Conservation (phyloP, 352 stramenopile genomes). For the Globisporangium nunn region DNA sequence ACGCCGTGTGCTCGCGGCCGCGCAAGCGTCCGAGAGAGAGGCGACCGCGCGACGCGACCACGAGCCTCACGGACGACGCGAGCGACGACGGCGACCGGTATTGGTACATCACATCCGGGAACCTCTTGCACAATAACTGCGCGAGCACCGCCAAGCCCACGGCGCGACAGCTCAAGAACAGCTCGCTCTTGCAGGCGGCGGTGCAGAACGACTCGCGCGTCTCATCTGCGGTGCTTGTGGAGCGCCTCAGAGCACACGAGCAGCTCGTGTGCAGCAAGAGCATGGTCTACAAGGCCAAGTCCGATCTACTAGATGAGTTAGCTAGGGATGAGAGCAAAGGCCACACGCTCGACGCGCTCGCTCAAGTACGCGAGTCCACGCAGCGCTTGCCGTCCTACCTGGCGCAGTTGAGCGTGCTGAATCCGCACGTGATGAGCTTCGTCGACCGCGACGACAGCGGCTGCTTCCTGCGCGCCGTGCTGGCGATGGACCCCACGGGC, state of each 20-base stretch:
- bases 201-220: constrained; percentile 34
- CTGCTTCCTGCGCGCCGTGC: constrained; percentile 23
- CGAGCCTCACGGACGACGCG: neutral
- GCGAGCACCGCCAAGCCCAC: constrained; percentile 34
- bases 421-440: constrained; percentile 23
- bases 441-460: constrained; percentile 23
- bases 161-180: constrained; percentile 33
- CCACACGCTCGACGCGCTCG: constrained; percentile 1
- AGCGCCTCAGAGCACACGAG: constrained; percentile 22
- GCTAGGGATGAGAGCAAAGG: constrained; percentile 5
- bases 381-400: constrained; percentile 39
- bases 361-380: constrained; percentile 1
- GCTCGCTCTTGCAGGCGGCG: constrained; percentile 27
- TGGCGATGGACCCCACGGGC: constrained; percentile 31
- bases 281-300: constrained; percentile 55
- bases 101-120: constrained; percentile 52
- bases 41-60: constrained; percentile 2
- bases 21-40: constrained; percentile 10
- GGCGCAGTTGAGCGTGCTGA: constrained; percentile 24
- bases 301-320: constrained; percentile 33
- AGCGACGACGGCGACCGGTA: constrained; percentile 8
- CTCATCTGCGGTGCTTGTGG: constrained; percentile 30
- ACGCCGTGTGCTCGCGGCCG: constrained; percentile 36
- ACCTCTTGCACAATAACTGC: constrained; percentile 31
- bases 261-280: constrained; percentile 41